Base-by-base conservation (phyloP, 1,284 basidiomycete genomes). In the Stygiomarasmius scandens region DNA sequence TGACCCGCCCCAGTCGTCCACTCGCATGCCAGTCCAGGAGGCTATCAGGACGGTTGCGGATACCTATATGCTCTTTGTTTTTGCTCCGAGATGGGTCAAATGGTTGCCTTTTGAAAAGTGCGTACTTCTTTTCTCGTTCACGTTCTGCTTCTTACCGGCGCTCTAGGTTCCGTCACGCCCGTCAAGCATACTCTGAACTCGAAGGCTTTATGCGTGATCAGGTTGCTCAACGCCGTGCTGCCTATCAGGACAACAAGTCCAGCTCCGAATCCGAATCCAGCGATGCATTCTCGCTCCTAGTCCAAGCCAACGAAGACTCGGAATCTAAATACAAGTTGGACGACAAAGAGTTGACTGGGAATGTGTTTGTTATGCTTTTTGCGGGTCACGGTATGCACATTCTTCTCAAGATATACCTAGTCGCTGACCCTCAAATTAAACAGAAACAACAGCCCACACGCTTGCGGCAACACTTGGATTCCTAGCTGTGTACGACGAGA, bases 341-440 rank as follows among this genome's bases (percentile, higher is more conserved):
- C 36, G 59, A 64, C n/a, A 59, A 59, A 14, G 63, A 64, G 55
- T 25, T 64, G 65, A 61, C 46, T 19, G 65, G 65, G 9, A 66
- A 66, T 36, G 59, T 60, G 1, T 65, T 60, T 36, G 49, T 64
- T 1, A 52, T 66, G 53, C 46, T 66, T 3, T 61, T 65, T 36
- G 65, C 63, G 5, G 65, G 64, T 10, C 65, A 66, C 44, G 64
- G 65, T 64, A 45, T 23, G 54, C 32, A 4, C 32, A 8, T 49
- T 9, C n/a, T 24, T 9, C n/a, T 9, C 22, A 12, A 32, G 32
- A 16, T 23, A 2, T 29, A 32, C 29, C 29, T 32, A 12, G 6
- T 32, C 29, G 29, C 29, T 32, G 6, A 32, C 29, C 6, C 29
- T 5, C 29, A 6, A 5, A 32, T 32, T 32, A 32, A 2, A 20